Evolutionary conservation across 805 yeast species (phyloP), one percentile per base, ranked within the genome.

Genomic region (Teunomyces pallodes): DNA sequence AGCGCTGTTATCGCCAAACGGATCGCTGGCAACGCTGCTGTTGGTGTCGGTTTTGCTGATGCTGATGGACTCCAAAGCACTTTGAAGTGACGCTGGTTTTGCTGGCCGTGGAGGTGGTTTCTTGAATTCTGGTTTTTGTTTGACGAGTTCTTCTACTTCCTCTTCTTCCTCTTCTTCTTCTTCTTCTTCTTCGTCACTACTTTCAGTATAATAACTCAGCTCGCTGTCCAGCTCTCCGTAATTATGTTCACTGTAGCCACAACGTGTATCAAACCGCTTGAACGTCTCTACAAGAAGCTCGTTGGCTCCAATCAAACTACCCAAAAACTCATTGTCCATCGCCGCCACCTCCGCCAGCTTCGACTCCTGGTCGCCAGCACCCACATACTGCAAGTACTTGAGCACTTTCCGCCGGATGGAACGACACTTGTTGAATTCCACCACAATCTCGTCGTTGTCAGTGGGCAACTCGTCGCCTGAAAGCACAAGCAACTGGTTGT

Each of bases 251-350:
- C 67, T 58, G 49, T 66, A 68, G 1, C 77, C 78, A 65, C 70
- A 72, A 65, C 65, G 59, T 42, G 77, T 76, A 49, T 91, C 96
- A 62, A 82, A 91, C 46, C 73, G 67, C 56, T 82, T 81, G 57
- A 94, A 76, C 0, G 90, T 85, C 3, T 72, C 71, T 5, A 94
- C 95, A 51, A 94, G 76, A 62, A 89, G 91, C 58, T 94, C 99
- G 62, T 94, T 94, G 40, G 97, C 95, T 56, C 82, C 85, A 49
- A 94, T 81, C 53, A 94, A 75, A 39, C 89, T 79, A n/a, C 97
- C 98, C 53, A 94, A 68, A 52, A 83, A 86, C 59, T 89, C 96
- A 53, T 91, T 97, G 49, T 83, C 83, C 60, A 72, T 57, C 1
- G 62, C 65, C 13, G 57, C 45, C 9, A 60, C 60, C 38, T 61